phyloP scores from a whole-genome alignment of 2,329 filamentous ascomycete species.

The Fusarium lyarnte region DNA sequence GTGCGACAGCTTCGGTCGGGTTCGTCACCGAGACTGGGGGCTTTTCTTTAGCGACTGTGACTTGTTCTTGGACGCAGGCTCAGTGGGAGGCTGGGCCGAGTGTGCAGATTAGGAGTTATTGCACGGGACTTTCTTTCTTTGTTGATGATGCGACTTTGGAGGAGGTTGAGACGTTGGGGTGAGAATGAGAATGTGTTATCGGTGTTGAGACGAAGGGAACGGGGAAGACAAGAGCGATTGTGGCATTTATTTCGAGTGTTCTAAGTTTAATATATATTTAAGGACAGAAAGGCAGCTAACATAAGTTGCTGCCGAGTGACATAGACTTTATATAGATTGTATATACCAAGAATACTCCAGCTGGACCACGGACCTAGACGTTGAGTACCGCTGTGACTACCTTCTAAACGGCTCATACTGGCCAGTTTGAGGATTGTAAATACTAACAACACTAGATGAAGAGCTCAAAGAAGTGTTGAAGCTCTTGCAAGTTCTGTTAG shows the following conservation, averaged over 20 bases:
- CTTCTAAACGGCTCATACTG: conserved; percentile 16
- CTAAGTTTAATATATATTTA: background rate
- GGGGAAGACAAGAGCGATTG: fast-evolving
- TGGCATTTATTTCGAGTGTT: background rate
- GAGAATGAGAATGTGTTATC: fast-evolving
- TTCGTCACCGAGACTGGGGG: background rate
- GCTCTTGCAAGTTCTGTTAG: conserved; percentile 15
- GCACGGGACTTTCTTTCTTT: background rate
- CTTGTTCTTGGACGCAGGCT: conserved; percentile 4
- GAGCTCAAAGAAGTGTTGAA: conserved; percentile 17
- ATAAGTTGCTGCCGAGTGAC: background rate
- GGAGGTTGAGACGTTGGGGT: background rate
- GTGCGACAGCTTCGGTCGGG: background rate
- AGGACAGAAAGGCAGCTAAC: background rate
- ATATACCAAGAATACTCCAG: background rate
- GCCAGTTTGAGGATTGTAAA: conserved; percentile 12
- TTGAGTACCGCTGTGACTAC: background rate
- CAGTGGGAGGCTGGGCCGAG: background rate
- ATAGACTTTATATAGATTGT: background rate
- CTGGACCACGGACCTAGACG: background rate
- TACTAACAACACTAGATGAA: conserved; percentile 3
- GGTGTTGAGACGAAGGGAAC: background rate
- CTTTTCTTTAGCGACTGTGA: background rate
- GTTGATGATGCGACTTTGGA: background rate
- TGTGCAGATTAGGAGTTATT: background rate